These are phyloP conservation scores for Alternaria conjuncta DNA, from an alignment of 2,329 filamentous ascomycete species.

Conservation along the genomic window DNA sequence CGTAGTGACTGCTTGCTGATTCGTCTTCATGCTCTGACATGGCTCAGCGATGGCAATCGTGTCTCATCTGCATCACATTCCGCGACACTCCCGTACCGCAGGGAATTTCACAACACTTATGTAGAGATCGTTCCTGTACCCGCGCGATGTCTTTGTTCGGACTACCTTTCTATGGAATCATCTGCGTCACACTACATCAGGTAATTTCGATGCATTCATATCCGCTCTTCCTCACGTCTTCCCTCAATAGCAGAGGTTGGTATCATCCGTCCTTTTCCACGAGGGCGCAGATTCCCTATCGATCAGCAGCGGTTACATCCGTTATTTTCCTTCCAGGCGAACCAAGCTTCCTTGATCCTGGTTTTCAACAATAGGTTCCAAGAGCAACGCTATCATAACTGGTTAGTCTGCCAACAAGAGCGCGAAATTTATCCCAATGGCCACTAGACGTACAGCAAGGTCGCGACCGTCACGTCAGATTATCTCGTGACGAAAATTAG, in stretches of 20 bases:
- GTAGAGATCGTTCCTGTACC: not conserved
- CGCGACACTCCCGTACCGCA: not conserved
- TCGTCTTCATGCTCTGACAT: not conserved
- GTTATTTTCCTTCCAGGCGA: too few relatives aligned
- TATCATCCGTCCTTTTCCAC: not conserved
- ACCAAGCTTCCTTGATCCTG: not conserved
- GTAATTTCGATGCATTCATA: not conserved
- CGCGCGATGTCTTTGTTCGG: not conserved
- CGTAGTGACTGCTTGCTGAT: not conserved
- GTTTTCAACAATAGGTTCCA: too few relatives aligned
- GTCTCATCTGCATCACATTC: not conserved
- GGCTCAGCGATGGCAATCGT: not conserved
- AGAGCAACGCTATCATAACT: too few relatives aligned
- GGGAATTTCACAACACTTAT: not conserved
- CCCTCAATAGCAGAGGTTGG: not conserved
- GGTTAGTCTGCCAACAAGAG: too few relatives aligned
- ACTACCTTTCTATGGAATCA: not conserved
- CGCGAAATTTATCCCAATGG: too few relatives aligned
- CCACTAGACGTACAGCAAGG: too few relatives aligned
- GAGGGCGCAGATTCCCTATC: not conserved
- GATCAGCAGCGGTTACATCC: not conserved
- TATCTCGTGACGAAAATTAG: too few relatives aligned
- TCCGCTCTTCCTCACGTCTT: not conserved
- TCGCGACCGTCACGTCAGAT: too few relatives aligned
- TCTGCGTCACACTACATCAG: too few relatives aligned